A percentile compares a stretch with the other conserved stretches of the same genome.
These are phyloP conservation scores for Turnera subulata DNA, from an alignment of 345 rosid species.

Conservation along the genomic window DNA sequence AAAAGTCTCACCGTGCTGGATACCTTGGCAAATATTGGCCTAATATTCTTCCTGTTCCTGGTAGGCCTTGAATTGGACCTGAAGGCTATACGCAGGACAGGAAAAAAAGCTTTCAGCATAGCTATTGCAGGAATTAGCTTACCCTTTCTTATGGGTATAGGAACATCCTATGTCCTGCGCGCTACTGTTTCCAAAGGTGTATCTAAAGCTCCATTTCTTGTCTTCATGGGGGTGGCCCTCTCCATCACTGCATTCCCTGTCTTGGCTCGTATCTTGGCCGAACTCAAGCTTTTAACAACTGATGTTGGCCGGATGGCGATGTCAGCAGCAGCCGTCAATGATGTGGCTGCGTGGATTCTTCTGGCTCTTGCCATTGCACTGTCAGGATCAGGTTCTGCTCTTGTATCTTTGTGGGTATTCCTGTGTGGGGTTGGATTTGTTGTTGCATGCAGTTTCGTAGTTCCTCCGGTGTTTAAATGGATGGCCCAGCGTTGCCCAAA, in stretches of 20 bases:
- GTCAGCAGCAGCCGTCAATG: slow-evolving; percentile 81
- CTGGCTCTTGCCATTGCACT: slow-evolving; percentile 80
- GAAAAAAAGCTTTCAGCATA: slow-evolving; percentile 53
- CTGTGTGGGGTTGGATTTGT: slow-evolving; percentile 55
- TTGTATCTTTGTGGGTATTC: slow-evolving; percentile 68
- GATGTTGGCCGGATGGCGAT: slow-evolving; percentile 71
- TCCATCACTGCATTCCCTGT: slow-evolving; percentile 83
- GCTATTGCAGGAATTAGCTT: slow-evolving; percentile 62
- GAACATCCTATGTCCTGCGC: slow-evolving; percentile 51
- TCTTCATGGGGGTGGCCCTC: slow-evolving; percentile 86
- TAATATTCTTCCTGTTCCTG: slow-evolving; percentile 71
- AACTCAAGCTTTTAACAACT: slow-evolving; percentile 76
- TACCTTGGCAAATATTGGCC: slow-evolving; percentile 73
- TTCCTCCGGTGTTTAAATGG: slow-evolving; percentile 45
- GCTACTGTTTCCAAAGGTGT: slow-evolving; percentile 38
- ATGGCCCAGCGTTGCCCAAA: slow-evolving; percentile 65
- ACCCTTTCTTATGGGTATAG: slow-evolving; percentile 60
- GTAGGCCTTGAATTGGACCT: slow-evolving; percentile 65
- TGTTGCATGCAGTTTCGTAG: slow-evolving; percentile 23
- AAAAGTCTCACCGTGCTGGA: slow-evolving; percentile 66
- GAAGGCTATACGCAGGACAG: slow-evolving; percentile 46
- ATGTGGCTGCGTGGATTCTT: slow-evolving; percentile 75
- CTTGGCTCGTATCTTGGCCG: slow-evolving; percentile 80
- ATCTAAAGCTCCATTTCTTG: slow-evolving; percentile 46
- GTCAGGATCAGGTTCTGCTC: slow-evolving; percentile 51